Evolutionary conservation across 1,139 yeast genomes (phyloP), one percentile per base, ranked within the genome.

Genomic region (Keqinozyma sinolaborantium): DNA sequence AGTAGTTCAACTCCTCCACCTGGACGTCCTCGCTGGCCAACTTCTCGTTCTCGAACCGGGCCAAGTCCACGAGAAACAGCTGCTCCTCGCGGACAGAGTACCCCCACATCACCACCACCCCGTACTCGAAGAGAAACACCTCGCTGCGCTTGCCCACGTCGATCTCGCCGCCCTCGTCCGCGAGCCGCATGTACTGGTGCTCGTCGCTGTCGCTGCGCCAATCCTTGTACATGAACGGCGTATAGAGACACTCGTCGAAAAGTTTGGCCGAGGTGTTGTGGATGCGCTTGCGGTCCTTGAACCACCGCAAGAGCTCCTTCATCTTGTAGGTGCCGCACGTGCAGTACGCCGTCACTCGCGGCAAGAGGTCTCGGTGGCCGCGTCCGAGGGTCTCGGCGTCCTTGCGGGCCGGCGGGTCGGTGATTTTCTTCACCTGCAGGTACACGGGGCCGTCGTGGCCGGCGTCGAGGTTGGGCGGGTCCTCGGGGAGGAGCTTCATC

Each of bases 21-120:
- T 92, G 97, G 26, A 90, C 82, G 56, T 92, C 97, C 55, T 88
- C 96, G 32, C 77, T 79, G 0, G 95, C 83, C 30, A 92, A 70
- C 54, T 92, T 92, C 52, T 92, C 98, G 51, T 77, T 81, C 56
- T 92, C 97, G 58, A 88, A 92, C 42, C 77, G 77, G 15, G 92
- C 95, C 44, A 92, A 62, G 48, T 90, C 97, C 31, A 75, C 77
- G 37, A 92, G 62, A 47, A 92, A 85, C 33, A 90, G 79, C 44
- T 78, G 77, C 53, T 92, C 97, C 56, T 92, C 97, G 34, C 79
- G 73, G 35, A 77, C 72, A 1, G 90, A 77, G 50, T 85, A 92
- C 1, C 98, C 97, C 98, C 98, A 92, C 69, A 90, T 64, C 1
- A 92, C 95, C 14, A 87, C 79, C 11, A 90, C 97, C 16, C 98